Conservation (phyloP, 768 basidiomycete species). For the Crassisporium funariophilum region DNA sequence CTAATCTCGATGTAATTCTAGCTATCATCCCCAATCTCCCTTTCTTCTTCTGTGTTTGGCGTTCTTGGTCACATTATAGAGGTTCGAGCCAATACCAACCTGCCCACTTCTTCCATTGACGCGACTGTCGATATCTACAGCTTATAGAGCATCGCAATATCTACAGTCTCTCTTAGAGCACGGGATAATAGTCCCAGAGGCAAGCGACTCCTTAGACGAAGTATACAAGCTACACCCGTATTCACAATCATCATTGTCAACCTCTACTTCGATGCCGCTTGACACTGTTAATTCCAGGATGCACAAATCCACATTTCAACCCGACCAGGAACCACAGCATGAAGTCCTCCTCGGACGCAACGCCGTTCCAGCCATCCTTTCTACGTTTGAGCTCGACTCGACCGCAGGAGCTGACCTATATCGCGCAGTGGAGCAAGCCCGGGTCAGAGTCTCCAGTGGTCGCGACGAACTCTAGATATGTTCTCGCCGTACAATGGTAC, state of each 20-base stretch:
- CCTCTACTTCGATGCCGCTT: slow-evolving; percentile 3
- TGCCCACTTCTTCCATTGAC: not conserved
- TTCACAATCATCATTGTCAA: not conserved
- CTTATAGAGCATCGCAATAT: slow-evolving; percentile 72
- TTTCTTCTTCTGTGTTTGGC: slow-evolving; percentile 85
- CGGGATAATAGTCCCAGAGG: slow-evolving; percentile 57
- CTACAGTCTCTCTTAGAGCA: slow-evolving; percentile 59
- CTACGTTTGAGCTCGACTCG: slow-evolving; percentile 42
- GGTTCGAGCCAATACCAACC: slow-evolving; percentile 40
- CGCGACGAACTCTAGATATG: not conserved
- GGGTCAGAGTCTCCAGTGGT: slow-evolving; percentile 31
- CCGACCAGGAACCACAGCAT: slow-evolving; percentile 9
- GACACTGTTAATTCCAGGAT: not conserved
- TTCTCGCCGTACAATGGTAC: too few species aligned
- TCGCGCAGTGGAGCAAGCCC: slow-evolving; percentile 66
- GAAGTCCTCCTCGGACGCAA: slow-evolving; percentile 43
- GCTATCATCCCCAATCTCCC: slow-evolving; percentile 84
- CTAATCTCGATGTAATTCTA: slow-evolving; percentile 25
- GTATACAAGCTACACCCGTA: slow-evolving; percentile 47
- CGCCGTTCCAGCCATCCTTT: slow-evolving; percentile 54
- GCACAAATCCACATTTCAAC: too few species aligned
- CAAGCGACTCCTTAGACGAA: slow-evolving; percentile 56
- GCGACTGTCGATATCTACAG: slow-evolving; percentile 30
- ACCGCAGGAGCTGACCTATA: slow-evolving; percentile 52
- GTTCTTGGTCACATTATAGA: slow-evolving; percentile 83